A percentile compares a stretch with the other conserved stretches of the same genome.
Conservation (phyloP, 2,329 filamentous ascomycete genomes). For the Cercospora citrullina region DNA sequence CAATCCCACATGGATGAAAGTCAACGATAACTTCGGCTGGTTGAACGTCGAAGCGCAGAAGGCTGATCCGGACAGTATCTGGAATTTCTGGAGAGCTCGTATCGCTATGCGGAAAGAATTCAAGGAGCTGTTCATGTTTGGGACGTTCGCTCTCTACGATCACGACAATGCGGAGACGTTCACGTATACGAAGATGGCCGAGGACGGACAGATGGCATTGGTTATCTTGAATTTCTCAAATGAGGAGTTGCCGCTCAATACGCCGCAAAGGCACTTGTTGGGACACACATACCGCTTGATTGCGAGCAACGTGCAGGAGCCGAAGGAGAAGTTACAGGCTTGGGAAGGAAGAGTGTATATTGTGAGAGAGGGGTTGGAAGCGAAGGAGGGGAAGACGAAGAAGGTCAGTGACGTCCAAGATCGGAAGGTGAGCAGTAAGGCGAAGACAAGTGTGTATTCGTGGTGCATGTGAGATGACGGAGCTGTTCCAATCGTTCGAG, state of each 20-base stretch:
- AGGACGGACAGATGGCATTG: slow-evolving; percentile 35
- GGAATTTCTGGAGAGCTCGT: slow-evolving; percentile 59
- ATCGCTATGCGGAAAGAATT: slow-evolving; percentile 58
- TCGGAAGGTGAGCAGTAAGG: background rate
- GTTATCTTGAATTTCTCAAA: slow-evolving; percentile 45
- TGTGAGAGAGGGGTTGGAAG: slow-evolving; percentile 23
- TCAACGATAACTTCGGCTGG: slow-evolving; percentile 62
- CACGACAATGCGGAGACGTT: slow-evolving; percentile 56
- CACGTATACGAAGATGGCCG: slow-evolving; percentile 44
- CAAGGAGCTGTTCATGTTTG: slow-evolving; percentile 66
- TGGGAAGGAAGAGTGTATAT: slow-evolving; percentile 44
- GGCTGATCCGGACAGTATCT: slow-evolving; percentile 52
- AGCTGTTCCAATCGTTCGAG: too few relatives aligned
- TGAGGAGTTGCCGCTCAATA: slow-evolving; percentile 28
- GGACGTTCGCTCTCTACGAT: slow-evolving; percentile 60
- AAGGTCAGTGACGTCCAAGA: slow-evolving; percentile 22
- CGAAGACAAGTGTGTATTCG: background rate
- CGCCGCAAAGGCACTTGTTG: slow-evolving; percentile 25
- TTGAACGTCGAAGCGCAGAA: slow-evolving; percentile 63
- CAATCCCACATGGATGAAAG: slow-evolving; percentile 67
- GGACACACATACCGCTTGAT: slow-evolving; percentile 43
- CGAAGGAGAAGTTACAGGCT: slow-evolving; percentile 33
- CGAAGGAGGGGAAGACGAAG: background rate
- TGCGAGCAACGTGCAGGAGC: slow-evolving; percentile 43
- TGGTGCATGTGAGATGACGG: background rate